phyloP scores from a whole-genome alignment of 768 basidiomycete genomes.

The Pisolithus marmoratus region DNA sequence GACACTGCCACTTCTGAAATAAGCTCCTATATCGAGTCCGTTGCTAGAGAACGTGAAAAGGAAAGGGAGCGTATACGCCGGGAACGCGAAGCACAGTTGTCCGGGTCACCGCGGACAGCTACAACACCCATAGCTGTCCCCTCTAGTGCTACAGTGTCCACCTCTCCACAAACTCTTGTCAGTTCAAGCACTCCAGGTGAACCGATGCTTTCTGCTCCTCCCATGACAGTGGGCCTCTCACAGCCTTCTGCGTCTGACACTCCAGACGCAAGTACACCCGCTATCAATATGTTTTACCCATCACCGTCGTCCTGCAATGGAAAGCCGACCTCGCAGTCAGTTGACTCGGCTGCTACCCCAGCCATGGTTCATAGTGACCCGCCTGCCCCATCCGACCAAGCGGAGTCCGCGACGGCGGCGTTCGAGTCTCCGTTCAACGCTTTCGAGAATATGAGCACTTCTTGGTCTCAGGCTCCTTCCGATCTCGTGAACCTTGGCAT shows the following conservation, averaged over 20 bases:
- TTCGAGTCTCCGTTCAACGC: constrained; percentile 35
- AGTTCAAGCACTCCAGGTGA: constrained; percentile 9
- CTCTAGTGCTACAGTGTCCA: constrained; percentile 5
- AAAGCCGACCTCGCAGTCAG: constrained; percentile 10
- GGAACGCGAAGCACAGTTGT: constrained; percentile 48
- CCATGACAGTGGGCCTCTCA: constrained; percentile 9
- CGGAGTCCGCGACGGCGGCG: constrained; percentile 13
- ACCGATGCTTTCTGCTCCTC: constrained; percentile 12
- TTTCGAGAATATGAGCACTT: constrained; percentile 36
- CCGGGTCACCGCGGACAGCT: constrained; percentile 21
- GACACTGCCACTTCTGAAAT: constrained; percentile 54
- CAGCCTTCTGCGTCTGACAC: constrained; percentile 9
- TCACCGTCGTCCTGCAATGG: constrained; percentile 51
- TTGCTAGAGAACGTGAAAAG: constrained; percentile 70
- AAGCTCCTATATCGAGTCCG: constrained; percentile 65
- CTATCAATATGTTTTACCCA: constrained; percentile 46
- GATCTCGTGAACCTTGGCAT: constrained; percentile 35
- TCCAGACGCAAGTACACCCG: constrained; percentile 17
- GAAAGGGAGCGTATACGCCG: constrained; percentile 70
- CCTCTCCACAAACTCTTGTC: constrained; percentile 8
- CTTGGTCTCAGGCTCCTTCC: constrained; percentile 33
- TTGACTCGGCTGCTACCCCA: constrained; percentile 15
- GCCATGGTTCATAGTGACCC: constrained; percentile 13
- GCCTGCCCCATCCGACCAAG: constrained; percentile 3
- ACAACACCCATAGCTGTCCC: constrained; percentile 18